Percentiles rank a stretch among this genome's conserved stretches.
phyloP scores from a whole-genome alignment of 345 rosid species.

The rapeseed (Brassica napus) region Da-Ae NC_063441.1:18996501-18997000 shows the following conservation, averaged over 20 bases:
- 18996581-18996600: slow-evolving; percentile 15
- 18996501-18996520: slow-evolving; percentile 51
- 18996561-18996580: slow-evolving; percentile 50
- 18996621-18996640: slow-evolving; percentile 13
- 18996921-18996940: not conserved
- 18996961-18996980: not conserved
- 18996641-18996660: slow-evolving; percentile 10
- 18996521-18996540: slow-evolving; percentile 39
- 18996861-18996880: not conserved
- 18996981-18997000: not conserved
- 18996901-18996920: not conserved
- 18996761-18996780: not conserved
- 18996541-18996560: slow-evolving; percentile 39
- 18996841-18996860: not conserved
- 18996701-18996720: not conserved
- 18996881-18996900: not conserved
- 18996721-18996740: slow-evolving; percentile 20
- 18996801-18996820: not conserved
- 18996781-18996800: not conserved
- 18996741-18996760: slow-evolving; percentile 6
- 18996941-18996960: not conserved
- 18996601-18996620: slow-evolving; percentile 1
- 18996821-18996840: not conserved
- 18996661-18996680: not conserved
- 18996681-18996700: not conserved